Conservation (phyloP, 176 grass and related monocot genomes). For the Aegilops tauschii region DNA sequence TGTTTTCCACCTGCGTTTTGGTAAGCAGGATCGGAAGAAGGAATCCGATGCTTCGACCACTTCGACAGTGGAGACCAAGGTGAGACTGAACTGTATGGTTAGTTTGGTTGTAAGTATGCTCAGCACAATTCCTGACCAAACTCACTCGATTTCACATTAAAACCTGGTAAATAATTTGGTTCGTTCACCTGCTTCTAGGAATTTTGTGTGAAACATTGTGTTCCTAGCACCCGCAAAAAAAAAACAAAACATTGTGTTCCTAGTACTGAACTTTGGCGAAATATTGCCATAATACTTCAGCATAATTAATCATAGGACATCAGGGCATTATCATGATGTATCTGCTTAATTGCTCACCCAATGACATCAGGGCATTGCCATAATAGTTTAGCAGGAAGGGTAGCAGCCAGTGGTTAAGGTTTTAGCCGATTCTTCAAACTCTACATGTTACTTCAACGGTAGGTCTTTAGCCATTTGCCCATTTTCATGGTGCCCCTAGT, state of each 20-base stretch:
- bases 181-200: not conserved
- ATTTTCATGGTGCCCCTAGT: not conserved
- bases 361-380: too few species aligned
- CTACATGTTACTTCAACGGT: not conserved
- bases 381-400: not conserved
- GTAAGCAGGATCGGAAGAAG: constrained; percentile 32
- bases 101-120: not conserved
- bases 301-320: not conserved
- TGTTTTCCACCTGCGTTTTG: not conserved
- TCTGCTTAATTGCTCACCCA: not conserved
- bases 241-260: not conserved
- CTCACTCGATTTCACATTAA: not conserved
- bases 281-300: not conserved
- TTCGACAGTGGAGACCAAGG: constrained; percentile 13
- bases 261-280: not conserved
- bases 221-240: not conserved
- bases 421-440: not conserved
- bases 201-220: not conserved
- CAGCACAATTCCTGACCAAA: not conserved
- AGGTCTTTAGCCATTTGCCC: not conserved
- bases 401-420: not conserved
- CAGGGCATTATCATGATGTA: not conserved
- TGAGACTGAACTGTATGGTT: not conserved
- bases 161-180: not conserved
- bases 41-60: constrained; percentile 22